These are phyloP conservation scores for Mycena floridula DNA, from an alignment of 768 basidiomycete genomes.

Conservation along the genomic window DNA sequence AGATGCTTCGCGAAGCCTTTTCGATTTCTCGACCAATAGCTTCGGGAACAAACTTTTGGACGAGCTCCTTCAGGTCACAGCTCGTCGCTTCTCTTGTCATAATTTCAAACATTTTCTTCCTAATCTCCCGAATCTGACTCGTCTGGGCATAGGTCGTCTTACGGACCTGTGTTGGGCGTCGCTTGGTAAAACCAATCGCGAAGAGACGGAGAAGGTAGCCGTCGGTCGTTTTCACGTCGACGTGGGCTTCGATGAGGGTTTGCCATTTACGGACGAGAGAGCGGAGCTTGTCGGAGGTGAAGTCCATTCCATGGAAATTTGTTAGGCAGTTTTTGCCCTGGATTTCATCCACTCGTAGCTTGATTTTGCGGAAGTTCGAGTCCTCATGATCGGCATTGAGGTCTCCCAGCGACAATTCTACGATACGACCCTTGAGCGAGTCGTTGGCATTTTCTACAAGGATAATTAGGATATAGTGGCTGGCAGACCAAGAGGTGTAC, in stretches of 20 bases:
- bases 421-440: slow-evolving; percentile 92
- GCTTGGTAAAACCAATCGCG: slow-evolving; percentile 98
- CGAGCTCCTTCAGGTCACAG: slow-evolving; percentile 95
- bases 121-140: slow-evolving; percentile 92
- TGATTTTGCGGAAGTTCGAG: slow-evolving; percentile 98
- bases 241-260: slow-evolving; percentile 96
- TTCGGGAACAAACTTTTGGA: slow-evolving; percentile 98
- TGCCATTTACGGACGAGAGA: slow-evolving; percentile 99
- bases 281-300: slow-evolving; percentile 99
- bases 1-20: slow-evolving; percentile 94
- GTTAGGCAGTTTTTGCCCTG: slow-evolving; percentile 99
- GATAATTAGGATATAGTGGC: slow-evolving; percentile 9
- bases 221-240: slow-evolving; percentile 98
- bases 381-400: slow-evolving; percentile 99
- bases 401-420: slow-evolving; percentile 95
- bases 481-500: slow-evolving; percentile 19
- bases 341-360: slow-evolving; percentile 92
- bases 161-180: slow-evolving; percentile 91
- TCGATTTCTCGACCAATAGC: slow-evolving; percentile 99
- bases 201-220: slow-evolving; percentile 99
- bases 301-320: slow-evolving; percentile 99
- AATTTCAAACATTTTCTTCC: slow-evolving; percentile 99
- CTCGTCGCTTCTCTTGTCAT: slow-evolving; percentile 93
- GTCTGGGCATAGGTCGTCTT: slow-evolving; percentile 99
- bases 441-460: slow-evolving; percentile 93